phyloP scores from a whole-genome alignment of 2,329 filamentous ascomycete genomes.

The Volutella citrinella region DNA sequence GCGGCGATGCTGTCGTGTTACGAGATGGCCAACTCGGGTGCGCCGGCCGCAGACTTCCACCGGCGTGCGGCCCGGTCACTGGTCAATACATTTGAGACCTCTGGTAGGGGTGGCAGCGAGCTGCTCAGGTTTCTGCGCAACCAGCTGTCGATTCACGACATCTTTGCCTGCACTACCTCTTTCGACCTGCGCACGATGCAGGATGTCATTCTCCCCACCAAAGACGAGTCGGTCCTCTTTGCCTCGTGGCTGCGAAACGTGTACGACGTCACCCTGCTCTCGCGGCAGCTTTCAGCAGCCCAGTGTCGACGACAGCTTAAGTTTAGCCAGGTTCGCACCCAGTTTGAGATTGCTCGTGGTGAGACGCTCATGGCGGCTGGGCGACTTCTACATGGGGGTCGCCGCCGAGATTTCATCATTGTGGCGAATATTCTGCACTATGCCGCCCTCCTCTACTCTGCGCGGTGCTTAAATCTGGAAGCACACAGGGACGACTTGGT shows the following conservation, averaged over 20 bases:
- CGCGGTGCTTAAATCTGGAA: constrained; percentile 3
- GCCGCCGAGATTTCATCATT: constrained; percentile 7
- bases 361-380: constrained; percentile 10
- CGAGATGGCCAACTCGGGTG: constrained; percentile 26
- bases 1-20: constrained; percentile 28
- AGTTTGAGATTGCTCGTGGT: constrained; percentile 7
- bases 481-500: constrained; percentile 1
- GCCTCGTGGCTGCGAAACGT: constrained; percentile 4
- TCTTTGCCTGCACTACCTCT: constrained; percentile 25
- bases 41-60: constrained; percentile 25
- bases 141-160: constrained; percentile 27
- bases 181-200: constrained; percentile 8
- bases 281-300: constrained; percentile 1
- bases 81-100: constrained; percentile 25
- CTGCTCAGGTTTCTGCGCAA: constrained; percentile 28
- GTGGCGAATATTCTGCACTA: constrained; percentile 9
- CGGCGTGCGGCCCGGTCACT: constrained; percentile 26
- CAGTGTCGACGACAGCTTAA: not conserved
- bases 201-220: constrained; percentile 5
- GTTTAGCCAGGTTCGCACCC: constrained; percentile 1
- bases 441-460: constrained; percentile 6
- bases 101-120: constrained; percentile 14
- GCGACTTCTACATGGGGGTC: constrained; percentile 1
- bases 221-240: constrained; percentile 5
- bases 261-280: constrained; percentile 9